phyloP scores from a whole-genome alignment of 345 rosid genomes.

The Hibiscus syriacus region DNA sequence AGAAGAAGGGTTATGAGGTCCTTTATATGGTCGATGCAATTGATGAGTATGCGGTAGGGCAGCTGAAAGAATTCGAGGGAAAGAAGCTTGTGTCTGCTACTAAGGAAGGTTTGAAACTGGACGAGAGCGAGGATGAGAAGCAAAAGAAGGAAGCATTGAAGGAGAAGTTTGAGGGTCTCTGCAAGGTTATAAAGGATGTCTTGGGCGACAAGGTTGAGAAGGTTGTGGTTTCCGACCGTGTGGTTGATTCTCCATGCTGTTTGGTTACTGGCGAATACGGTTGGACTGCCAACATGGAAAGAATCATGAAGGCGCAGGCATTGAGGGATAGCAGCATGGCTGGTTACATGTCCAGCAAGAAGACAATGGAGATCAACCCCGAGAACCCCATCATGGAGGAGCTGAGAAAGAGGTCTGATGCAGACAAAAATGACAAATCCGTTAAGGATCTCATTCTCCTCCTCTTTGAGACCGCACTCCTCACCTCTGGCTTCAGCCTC shows the following conservation, averaged over 20 bases:
- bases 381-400: not conserved
- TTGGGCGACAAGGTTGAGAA: slow-evolving; percentile 77
- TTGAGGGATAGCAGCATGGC: not conserved
- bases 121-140: slow-evolving; percentile 77
- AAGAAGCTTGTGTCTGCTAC: slow-evolving; percentile 88
- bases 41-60: slow-evolving; percentile 79
- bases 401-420: not conserved
- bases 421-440: not conserved
- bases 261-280: slow-evolving; percentile 80
- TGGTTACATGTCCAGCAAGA: not conserved
- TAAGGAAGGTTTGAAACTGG: slow-evolving; percentile 77
- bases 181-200: slow-evolving; percentile 84
- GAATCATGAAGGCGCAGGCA: not conserved
- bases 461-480: not conserved
- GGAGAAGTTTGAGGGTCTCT: slow-evolving; percentile 70
- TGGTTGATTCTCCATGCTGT: slow-evolving; percentile 86
- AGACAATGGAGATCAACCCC: not conserved
- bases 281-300: slow-evolving; percentile 60
- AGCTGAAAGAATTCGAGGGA: slow-evolving; percentile 80
- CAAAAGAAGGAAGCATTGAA: slow-evolving; percentile 48
- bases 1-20: slow-evolving; percentile 80
- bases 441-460: not conserved
- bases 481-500: not conserved
- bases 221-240: slow-evolving; percentile 78
- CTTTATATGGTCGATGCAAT: slow-evolving; percentile 83